Conservation (phyloP, 129 eudicot species). For the Scalesia atractyloides region DNA sequence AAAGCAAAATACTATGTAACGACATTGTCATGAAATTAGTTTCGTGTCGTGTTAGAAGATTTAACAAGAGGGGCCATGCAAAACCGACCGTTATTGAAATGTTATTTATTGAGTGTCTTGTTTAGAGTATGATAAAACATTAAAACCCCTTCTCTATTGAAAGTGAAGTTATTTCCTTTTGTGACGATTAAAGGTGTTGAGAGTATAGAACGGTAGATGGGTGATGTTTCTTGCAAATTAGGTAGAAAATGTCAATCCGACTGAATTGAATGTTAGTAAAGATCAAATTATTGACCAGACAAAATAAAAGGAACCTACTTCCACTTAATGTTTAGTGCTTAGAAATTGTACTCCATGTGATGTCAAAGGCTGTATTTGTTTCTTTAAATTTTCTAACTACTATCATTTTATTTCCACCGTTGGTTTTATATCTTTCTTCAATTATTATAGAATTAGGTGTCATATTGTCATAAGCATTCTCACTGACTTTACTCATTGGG, state of each 20-base stretch:
- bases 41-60: background rate
- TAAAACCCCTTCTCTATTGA: conserved; percentile 11
- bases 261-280: conserved; percentile 13
- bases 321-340: conserved; percentile 20
- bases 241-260: conserved; percentile 11
- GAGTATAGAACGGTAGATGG: conserved; percentile 13
- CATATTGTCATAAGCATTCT: too few species aligned
- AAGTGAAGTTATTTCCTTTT: conserved; percentile 27
- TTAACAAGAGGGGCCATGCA: background rate
- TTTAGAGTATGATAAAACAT: conserved; percentile 19
- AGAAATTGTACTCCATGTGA: conserved; percentile 39
- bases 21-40: background rate
- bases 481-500: too few species aligned
- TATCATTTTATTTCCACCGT: conserved; percentile 15
- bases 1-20: background rate
- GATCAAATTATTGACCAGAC: conserved; percentile 27
- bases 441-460: too few species aligned
- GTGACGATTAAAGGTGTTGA: conserved; percentile 10
- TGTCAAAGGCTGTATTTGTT: conserved; percentile 15
- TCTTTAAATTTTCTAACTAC: background rate
- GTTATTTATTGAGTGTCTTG: conserved; percentile 5
- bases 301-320: conserved; percentile 21
- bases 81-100: background rate
- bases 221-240: conserved; percentile 16
- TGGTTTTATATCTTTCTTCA: background rate